phyloP scores from a whole-genome alignment of 768 basidiomycete genomes.

The Tulasnella sp. region DNA sequence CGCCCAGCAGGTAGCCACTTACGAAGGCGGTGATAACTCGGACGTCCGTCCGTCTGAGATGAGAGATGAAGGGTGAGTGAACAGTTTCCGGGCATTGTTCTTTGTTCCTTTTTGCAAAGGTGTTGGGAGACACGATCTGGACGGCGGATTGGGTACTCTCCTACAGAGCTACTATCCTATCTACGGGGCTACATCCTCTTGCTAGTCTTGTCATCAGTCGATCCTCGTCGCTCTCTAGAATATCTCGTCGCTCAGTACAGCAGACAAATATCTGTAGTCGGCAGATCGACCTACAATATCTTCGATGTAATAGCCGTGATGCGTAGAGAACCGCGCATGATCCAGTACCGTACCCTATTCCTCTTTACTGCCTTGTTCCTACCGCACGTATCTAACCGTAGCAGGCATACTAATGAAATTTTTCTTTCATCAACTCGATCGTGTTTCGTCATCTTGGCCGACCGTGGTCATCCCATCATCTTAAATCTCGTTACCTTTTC shows the following conservation, averaged over 20 bases:
- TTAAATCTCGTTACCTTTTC: background rate
- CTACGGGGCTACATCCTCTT: conserved; percentile 3
- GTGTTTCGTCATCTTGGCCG: conserved; percentile 20
- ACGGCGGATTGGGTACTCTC: background rate
- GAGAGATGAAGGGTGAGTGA: conserved; percentile 97
- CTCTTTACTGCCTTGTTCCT: background rate
- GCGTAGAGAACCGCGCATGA: background rate
- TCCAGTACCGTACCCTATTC: conserved; percentile 8
- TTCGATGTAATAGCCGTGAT: background rate
- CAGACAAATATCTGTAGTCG: background rate
- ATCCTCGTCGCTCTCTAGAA: background rate
- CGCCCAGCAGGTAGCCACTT: conserved; percentile 37
- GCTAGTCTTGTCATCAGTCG: background rate
- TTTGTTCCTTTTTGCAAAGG: background rate
- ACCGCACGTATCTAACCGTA: conserved; percentile 12
- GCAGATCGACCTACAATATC: background rate
- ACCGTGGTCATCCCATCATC: background rate
- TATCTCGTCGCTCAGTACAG: background rate
- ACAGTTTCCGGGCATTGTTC: background rate
- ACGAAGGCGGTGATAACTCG: conserved; percentile 16
- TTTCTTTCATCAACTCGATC: conserved; percentile 28
- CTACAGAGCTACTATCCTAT: background rate
- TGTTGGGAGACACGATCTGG: background rate
- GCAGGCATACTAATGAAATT: conserved; percentile 25
- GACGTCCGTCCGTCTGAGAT: conserved; percentile 71